These are phyloP conservation scores for Carallia brachiata DNA, from an alignment of 345 rosid genomes.

Conservation along the genomic window DNA sequence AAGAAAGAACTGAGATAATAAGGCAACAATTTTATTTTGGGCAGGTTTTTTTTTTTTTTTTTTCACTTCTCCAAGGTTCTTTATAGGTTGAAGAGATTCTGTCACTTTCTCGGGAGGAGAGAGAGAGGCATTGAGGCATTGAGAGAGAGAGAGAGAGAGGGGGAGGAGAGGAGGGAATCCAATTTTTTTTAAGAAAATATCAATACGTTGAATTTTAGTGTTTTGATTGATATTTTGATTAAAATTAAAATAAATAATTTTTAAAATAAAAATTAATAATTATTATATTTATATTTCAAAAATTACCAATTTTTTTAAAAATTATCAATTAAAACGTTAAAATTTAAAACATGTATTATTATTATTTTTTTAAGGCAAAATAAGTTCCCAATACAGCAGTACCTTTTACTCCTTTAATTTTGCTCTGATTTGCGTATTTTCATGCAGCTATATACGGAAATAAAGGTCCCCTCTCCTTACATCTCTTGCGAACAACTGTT, in stretches of 20 bases:
- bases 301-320: no score
- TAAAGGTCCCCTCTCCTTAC: neutral
- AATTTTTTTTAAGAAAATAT: constrained; percentile 11
- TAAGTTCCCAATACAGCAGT: neutral
- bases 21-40: constrained; percentile 21
- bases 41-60: constrained; percentile 2
- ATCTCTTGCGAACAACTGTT: constrained; percentile 23
- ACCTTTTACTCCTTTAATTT: constrained; percentile 16
- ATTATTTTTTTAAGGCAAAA: no score
- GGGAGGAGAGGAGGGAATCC: constrained; percentile 31
- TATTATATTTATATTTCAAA: no score
- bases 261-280: no score
- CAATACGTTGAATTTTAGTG: no score
- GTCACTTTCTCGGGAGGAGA: constrained; percentile 44
- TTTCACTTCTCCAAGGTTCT: constrained; percentile 10
- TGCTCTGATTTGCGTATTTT: constrained; percentile 47
- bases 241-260: no score
- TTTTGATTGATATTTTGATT: no score
- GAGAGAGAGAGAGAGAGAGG: constrained; percentile 16
- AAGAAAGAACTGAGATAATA: constrained; percentile 17
- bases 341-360: no score
- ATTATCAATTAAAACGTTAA: no score
- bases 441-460: constrained; percentile 28
- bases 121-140: constrained; percentile 13
- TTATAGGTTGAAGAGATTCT: constrained; percentile 38